These are phyloP conservation scores for Populus pruinosa DNA, from an alignment of 345 rosid species.

Conservation along the genomic window DNA sequence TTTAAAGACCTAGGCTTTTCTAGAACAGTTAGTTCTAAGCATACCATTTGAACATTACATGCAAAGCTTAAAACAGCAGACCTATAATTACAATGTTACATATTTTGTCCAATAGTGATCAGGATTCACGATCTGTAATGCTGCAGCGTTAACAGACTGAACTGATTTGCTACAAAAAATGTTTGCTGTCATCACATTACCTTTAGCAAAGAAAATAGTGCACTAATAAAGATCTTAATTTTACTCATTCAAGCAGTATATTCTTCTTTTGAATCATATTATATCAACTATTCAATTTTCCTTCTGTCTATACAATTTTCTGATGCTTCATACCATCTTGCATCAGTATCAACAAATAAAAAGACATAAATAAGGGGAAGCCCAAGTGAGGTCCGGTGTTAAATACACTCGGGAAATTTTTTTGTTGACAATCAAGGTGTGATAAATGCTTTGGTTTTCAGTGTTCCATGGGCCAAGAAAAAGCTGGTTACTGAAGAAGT, in stretches of 20 bases:
- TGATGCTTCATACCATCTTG: not conserved
- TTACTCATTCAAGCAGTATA: not conserved
- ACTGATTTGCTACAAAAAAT: no score
- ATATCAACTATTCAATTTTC: not conserved
- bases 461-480: not conserved
- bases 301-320: slow-evolving; percentile 4
- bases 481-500: not conserved
- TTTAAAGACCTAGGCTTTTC: no score
- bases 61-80: no score
- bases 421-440: not conserved
- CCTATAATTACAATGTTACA: no score
- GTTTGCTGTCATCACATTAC: not conserved
- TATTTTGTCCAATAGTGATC: no score
- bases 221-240: not conserved
- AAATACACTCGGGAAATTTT: not conserved
- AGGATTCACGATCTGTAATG: no score
- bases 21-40: no score
- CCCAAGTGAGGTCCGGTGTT: not conserved
- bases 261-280: not conserved
- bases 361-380: not conserved
- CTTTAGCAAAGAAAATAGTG: not conserved
- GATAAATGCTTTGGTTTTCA: not conserved
- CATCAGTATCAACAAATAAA: not conserved
- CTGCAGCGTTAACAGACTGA: no score
- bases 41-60: no score